Evolutionary conservation across 2,329 filamentous ascomycete species (phyloP).

Genomic region (Corinectria fuckeliana): DNA sequence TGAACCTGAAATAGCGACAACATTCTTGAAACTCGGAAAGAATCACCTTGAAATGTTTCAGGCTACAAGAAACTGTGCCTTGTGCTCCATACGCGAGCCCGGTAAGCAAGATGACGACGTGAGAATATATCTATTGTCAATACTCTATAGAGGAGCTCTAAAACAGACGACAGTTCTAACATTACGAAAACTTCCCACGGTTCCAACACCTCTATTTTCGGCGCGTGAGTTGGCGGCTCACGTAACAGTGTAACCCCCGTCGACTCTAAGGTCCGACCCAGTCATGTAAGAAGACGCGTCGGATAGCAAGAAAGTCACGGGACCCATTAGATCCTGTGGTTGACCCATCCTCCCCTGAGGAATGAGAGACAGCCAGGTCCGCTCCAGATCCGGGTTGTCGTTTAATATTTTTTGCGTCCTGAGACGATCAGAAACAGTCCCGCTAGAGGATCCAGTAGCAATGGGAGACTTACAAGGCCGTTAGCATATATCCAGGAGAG

Average conservation of each 20-base stretch:
- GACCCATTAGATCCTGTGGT: conserved; percentile 90
- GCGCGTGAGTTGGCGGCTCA: neutral
- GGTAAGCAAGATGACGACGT: too few species aligned
- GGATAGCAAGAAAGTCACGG: conserved; percentile 83
- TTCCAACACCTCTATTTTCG: neutral
- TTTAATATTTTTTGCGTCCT: conserved; percentile 95
- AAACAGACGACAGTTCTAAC: neutral
- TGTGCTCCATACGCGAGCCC: too few species aligned
- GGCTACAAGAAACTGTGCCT: too few species aligned
- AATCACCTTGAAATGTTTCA: too few species aligned
- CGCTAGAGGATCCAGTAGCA: rapidly evolving
- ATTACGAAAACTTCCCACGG: neutral
- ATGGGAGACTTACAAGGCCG: conserved; percentile 72
- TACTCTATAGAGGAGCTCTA: neutral
- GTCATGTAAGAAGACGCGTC: conserved; percentile 77
- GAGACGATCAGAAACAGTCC: neutral
- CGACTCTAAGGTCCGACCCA: conserved; percentile 79
- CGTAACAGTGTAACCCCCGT: conserved; percentile 78
- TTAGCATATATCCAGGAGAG: conserved; percentile 94
- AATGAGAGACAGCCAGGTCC: conserved; percentile 89
- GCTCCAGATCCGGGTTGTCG: conserved; percentile 88
- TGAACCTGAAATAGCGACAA: too few species aligned
- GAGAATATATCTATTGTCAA: too few species aligned
- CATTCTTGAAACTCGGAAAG: too few species aligned
- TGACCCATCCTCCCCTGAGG: conserved; percentile 92